Conservation (phyloP, 768 basidiomycete species). For the Collybiopsis luxurians region DNA sequence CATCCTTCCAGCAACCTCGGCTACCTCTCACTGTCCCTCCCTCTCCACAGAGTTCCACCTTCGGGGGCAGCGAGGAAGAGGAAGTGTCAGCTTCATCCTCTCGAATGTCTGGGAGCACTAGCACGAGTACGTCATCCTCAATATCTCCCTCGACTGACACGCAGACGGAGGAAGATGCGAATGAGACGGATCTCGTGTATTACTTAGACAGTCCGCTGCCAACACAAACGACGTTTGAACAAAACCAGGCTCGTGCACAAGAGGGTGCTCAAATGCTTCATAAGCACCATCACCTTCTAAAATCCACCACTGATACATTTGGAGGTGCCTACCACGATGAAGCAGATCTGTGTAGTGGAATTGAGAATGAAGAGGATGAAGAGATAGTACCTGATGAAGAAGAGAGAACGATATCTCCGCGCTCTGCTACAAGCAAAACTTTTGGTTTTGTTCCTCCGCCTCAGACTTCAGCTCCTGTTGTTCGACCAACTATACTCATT, state of each 20-base stretch:
- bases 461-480: not conserved
- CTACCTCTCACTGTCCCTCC: conserved; percentile 18
- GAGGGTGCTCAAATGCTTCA: not conserved
- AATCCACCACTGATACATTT: conserved; percentile 35
- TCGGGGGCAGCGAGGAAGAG: conserved; percentile 38
- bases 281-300: conserved; percentile 19
- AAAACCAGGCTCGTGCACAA: not conserved
- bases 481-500: conserved; percentile 32
- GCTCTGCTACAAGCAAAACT: not conserved
- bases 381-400: not conserved
- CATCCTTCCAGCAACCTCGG: not conserved
- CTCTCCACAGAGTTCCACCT: conserved; percentile 50
- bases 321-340: conserved; percentile 21
- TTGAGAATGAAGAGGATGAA: conserved; percentile 10
- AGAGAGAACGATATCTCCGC: not conserved
- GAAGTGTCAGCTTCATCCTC: conserved; percentile 35
- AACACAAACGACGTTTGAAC: conserved; percentile 3
- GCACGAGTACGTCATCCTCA: conserved; percentile 1
- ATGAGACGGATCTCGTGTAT: conserved; percentile 22
- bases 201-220: conserved; percentile 29
- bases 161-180: not conserved
- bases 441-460: not conserved
- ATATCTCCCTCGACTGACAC: conserved; percentile 30
- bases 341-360: conserved; percentile 1
- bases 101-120: conserved; percentile 1